Evolutionary conservation across 176 grass and related monocot genomes (phyloP), one percentile per base, ranked within the genome.

Genomic region (Bolboschoenus planiculmis): DNA sequence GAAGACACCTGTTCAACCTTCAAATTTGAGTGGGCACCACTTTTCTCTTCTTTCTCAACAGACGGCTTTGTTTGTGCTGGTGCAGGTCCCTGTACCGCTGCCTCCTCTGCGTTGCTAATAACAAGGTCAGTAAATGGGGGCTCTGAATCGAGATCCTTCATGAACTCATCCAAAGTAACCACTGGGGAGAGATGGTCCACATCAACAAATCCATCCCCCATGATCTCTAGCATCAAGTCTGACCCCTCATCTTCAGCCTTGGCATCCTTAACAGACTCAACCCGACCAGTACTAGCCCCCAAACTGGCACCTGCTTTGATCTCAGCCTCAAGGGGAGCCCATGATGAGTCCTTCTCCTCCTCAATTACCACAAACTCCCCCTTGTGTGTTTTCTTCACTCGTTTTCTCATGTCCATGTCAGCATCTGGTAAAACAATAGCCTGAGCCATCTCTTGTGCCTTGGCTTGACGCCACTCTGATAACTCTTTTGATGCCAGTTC

Each of bases 401-500:
- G 75, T 27, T 85, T 85, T 55, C 87, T 87, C 66, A 86, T 11
- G 9, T 91, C 88, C 21, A 92, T 83, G 85, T 94, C 88, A 46
- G 31, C 87, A 80, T 89, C 82, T 80, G 88, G 92, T 72, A 86
- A 78, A 73, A 94, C 87, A 86, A 92, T 90, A 86, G 87, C 90
- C 51, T 94, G 86, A 55, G 79, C 83, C 85, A 97, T 81, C 73
- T 91, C 90, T 85, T 94, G 83, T 37, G 92, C 90, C 85, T 97
- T 97, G 63, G 92, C 95, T 76, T 88, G 70, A 73, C 85, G 82
- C 95, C 95, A 94, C 37, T 86, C 78, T 53, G 85, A 92, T 79
- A 97, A 87, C 75, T 97, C 90, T 85, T 92, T 88, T 59, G 92
- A 97, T 86, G 95, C 95, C 21, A 97, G 90, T 68, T 94, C 95